Percentiles rank a stretch among this genome's conserved stretches.
Evolutionary conservation across 495 filamentous ascomycete species (phyloP).

Genomic region (Podospora anserina): DNA sequence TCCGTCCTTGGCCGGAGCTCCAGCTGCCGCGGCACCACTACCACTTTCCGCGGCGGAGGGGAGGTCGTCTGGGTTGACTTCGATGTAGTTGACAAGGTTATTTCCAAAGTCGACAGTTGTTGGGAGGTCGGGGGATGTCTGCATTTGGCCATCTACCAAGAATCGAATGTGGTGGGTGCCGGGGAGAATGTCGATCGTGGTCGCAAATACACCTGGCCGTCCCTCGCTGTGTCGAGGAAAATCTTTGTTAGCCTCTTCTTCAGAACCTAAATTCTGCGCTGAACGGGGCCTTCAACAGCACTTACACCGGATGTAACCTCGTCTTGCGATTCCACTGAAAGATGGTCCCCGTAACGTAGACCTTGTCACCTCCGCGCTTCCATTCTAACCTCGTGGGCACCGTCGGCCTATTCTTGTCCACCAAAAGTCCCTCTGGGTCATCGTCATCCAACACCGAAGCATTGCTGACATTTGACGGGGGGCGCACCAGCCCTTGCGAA

Average conservation of each 20-base stretch:
- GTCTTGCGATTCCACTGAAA: slow-evolving; percentile 94
- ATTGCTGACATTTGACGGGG: slow-evolving; percentile 61
- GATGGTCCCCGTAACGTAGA: slow-evolving; percentile 96
- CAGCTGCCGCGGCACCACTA: slow-evolving; percentile 8
- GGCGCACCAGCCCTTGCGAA: slow-evolving; percentile 46
- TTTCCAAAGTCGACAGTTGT: slow-evolving; percentile 97
- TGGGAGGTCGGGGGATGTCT: slow-evolving; percentile 76
- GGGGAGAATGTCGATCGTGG: slow-evolving; percentile 75
- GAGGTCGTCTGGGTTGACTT: slow-evolving; percentile 75
- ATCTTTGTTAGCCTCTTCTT: slow-evolving; percentile 10
- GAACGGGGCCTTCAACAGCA: slow-evolving; percentile 13
- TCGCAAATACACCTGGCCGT: slow-evolving; percentile 60
- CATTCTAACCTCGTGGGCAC: slow-evolving; percentile 84
- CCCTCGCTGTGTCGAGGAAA: slow-evolving; percentile 38
- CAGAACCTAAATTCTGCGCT: background rate
- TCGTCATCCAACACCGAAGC: slow-evolving; percentile 70
- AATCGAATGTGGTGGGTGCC: slow-evolving; percentile 97
- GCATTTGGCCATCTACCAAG: slow-evolving; percentile 90
- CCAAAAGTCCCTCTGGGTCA: slow-evolving; percentile 72
- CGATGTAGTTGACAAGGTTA: slow-evolving; percentile 95
- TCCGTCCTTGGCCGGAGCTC: slow-evolving; percentile 26
- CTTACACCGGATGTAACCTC: slow-evolving; percentile 77
- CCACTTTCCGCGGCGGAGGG: slow-evolving; percentile 9
- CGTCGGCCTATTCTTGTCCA: slow-evolving; percentile 58
- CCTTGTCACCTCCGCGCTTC: slow-evolving; percentile 72